Conservation (phyloP, 257 asterid genomes). For the Scutellaria barbata region DNA sequence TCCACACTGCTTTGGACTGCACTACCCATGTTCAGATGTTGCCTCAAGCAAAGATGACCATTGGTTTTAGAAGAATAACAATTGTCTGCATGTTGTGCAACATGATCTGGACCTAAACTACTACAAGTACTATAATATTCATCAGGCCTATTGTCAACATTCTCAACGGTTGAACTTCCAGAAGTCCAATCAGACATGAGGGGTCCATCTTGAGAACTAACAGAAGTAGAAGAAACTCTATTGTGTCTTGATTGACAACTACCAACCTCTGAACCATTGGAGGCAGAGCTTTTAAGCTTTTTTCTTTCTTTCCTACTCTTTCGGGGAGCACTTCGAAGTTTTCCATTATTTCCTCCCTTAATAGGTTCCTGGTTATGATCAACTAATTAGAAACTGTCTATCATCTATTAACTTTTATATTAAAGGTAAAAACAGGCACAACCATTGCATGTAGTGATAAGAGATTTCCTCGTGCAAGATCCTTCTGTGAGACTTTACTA, state of each 20-base stretch:
- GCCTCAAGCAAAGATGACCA: constrained; percentile 42
- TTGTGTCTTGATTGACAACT: constrained; percentile 51
- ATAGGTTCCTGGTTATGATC: constrained; percentile 73
- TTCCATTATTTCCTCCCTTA: constrained; percentile 57
- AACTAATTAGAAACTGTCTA: constrained; percentile 61
- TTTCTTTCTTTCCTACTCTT: constrained; percentile 83
- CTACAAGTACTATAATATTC: constrained; percentile 35
- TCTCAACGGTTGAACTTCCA: constrained; percentile 48
- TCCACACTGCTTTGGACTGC: constrained; percentile 40
- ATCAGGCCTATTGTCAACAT: constrained; percentile 41
- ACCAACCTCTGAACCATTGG: constrained; percentile 50
- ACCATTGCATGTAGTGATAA: constrained; percentile 64
- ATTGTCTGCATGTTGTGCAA: constrained; percentile 30
- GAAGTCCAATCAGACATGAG: constrained; percentile 45
- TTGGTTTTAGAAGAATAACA: constrained; percentile 42
- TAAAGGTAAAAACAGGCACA: constrained; percentile 54
- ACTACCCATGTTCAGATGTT: constrained; percentile 36
- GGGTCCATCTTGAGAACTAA: constrained; percentile 48
- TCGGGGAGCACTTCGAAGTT: constrained; percentile 58
- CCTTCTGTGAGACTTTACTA: constrained; percentile 46
- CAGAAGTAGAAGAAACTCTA: constrained; percentile 44
- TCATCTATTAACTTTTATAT: constrained; percentile 41
- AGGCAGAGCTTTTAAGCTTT: constrained; percentile 58
- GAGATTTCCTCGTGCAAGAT: constrained; percentile 48
- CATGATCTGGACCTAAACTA: constrained; percentile 34